Percentiles rank a stretch among this genome's conserved stretches.
phyloP scores from a whole-genome alignment of 192 early-diverging fungal species.

The Funneliformis mosseae region DNA sequence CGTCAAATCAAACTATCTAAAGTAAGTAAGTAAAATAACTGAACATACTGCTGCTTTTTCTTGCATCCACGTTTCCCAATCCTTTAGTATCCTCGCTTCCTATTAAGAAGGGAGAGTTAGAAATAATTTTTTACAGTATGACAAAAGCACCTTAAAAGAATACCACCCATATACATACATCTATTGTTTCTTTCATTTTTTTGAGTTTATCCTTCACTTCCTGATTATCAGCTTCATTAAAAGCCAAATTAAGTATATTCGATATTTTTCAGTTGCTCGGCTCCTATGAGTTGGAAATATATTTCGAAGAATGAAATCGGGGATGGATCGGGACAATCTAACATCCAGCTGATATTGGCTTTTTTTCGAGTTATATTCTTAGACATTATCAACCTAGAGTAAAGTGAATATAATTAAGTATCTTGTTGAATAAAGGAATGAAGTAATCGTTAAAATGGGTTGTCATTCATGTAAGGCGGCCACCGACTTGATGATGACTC shows the following conservation, averaged over 20 bases:
- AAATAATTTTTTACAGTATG: background rate
- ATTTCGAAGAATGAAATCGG: constrained; percentile 12
- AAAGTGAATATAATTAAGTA: too few species aligned
- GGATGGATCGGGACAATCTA: constrained; percentile 7
- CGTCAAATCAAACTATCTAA: constrained; percentile 10
- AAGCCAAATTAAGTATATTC: constrained; percentile 17
- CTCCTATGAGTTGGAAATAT: too few species aligned
- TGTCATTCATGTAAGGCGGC: too few species aligned
- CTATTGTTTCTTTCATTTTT: constrained; percentile 14
- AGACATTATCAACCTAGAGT: too few species aligned
- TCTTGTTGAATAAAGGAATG: too few species aligned
- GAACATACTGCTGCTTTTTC: constrained; percentile 30
- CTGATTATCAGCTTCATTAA: background rate
- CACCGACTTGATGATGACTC: too few species aligned
- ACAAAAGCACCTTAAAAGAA: too few species aligned
- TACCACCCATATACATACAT: constrained; percentile 30
- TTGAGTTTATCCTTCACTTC: background rate
- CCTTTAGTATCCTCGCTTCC: constrained; percentile 20
- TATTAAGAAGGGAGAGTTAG: constrained; percentile 26
- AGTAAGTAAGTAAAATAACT: background rate
- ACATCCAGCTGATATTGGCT: constrained; percentile 24
- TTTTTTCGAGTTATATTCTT: constrained; percentile 17
- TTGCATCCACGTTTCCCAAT: constrained; percentile 34
- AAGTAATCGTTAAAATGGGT: too few species aligned
- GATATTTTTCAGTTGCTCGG: constrained; percentile 1